Percentiles rank a stretch among this genome's conserved stretches.
These are phyloP conservation scores for Euphorbia schlechtendalii DNA, from an alignment of 441 rosid genomes.

Conservation along the genomic window DNA sequence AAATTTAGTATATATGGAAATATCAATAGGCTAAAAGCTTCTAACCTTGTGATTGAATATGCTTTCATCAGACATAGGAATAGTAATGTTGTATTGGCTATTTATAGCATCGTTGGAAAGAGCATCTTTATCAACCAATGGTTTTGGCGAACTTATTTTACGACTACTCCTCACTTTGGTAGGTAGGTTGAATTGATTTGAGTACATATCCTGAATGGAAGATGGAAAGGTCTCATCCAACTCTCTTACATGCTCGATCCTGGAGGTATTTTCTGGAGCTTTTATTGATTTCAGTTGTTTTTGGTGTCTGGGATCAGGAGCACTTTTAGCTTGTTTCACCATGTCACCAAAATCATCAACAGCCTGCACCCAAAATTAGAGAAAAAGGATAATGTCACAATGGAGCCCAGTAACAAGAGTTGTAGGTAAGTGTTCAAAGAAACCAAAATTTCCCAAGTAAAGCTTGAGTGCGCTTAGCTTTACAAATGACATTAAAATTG, in stretches of 20 bases:
- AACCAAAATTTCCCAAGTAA: conserved; percentile 6
- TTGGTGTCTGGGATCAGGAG: conserved; percentile 32
- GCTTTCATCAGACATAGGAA: conserved; percentile 28
- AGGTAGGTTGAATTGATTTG: conserved; percentile 34
- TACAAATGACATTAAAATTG: neutral
- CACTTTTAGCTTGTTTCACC: conserved; percentile 46
- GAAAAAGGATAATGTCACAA: conserved; percentile 10
- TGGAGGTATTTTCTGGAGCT: conserved; percentile 35
- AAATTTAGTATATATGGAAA: neutral
- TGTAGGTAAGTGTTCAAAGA: neutral
- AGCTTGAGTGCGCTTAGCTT: neutral
- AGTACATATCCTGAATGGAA: conserved; percentile 34
- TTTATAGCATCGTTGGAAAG: conserved; percentile 31
- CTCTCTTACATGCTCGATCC: conserved; percentile 39
- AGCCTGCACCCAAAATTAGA: conserved; percentile 33
- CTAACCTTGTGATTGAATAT: conserved; percentile 47
- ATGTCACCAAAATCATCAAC: conserved; percentile 38
- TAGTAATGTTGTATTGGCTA: conserved; percentile 33
- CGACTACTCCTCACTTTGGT: conserved; percentile 64
- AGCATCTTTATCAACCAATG: conserved; percentile 34
- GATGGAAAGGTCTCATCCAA: conserved; percentile 38
- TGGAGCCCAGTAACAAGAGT: conserved; percentile 6
- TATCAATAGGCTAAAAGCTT: conserved; percentile 16
- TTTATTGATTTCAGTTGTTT: conserved; percentile 45
- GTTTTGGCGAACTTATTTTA: conserved; percentile 49